Evolutionary conservation across 2,329 filamentous ascomycete species (phyloP).

Genomic region (Alternaria brassicicola): DNA sequence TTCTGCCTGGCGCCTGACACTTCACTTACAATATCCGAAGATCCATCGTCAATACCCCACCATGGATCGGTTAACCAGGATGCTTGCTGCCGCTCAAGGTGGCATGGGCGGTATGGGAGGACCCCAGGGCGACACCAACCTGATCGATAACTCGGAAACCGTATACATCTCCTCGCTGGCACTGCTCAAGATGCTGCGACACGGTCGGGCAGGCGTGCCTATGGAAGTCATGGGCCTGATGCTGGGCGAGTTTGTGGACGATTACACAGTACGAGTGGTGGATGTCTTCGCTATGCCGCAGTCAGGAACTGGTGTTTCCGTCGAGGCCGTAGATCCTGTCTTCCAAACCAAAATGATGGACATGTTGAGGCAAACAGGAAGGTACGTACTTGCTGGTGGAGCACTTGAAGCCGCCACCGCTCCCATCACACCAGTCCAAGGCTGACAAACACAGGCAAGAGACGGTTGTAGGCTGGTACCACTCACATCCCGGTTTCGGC

Average conservation of each 20-base stretch:
- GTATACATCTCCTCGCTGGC: slow-evolving; percentile 99
- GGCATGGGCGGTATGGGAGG: slow-evolving; percentile 68
- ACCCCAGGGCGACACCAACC: slow-evolving; percentile 72
- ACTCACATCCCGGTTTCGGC: slow-evolving; percentile 97
- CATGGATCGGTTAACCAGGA: slow-evolving; percentile 92
- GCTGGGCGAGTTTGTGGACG: slow-evolving; percentile 98
- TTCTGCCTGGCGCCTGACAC: not conserved
- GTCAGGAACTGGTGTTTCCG: slow-evolving; percentile 95
- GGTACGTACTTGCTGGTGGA: slow-evolving; percentile 59
- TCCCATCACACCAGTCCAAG: not conserved
- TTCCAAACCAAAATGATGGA: slow-evolving; percentile 99
- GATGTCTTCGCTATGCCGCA: slow-evolving; percentile 99
- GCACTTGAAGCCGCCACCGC: not conserved
- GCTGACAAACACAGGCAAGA: slow-evolving; percentile 70
- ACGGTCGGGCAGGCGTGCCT: slow-evolving; percentile 94
- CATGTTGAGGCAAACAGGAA: slow-evolving; percentile 95
- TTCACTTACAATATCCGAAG: not conserved
- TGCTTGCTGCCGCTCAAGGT: slow-evolving; percentile 75
- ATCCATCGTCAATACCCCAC: slow-evolving; percentile 6
- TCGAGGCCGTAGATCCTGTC: slow-evolving; percentile 96
- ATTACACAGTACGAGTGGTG: slow-evolving; percentile 97
- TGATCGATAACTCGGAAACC: slow-evolving; percentile 99
- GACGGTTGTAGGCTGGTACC: slow-evolving; percentile 98
- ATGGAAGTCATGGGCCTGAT: slow-evolving; percentile 99
- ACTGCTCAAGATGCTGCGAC: slow-evolving; percentile 96